Conservation (phyloP, 371 early-diverging fungal species). For the Mucor velutinosus region DNA sequence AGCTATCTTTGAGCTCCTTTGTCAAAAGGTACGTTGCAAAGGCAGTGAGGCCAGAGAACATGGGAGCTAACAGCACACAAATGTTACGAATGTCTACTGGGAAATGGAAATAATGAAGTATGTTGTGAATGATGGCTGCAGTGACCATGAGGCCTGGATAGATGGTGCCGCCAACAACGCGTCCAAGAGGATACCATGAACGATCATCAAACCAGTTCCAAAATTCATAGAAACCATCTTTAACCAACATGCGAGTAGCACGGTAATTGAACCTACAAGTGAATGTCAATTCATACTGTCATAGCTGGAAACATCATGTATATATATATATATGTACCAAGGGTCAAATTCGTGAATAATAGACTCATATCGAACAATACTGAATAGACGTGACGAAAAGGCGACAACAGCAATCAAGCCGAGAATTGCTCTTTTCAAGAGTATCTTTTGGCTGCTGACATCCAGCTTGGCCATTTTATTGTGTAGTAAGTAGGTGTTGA, state of each 20-base stretch:
- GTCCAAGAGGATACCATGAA: conserved; percentile 98
- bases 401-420: conserved; percentile 87
- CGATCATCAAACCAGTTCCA: conserved; percentile 99
- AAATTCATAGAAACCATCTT: conserved; percentile 96
- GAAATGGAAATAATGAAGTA: conserved; percentile 86
- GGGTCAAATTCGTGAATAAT: conserved; percentile 99
- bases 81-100: conserved; percentile 97
- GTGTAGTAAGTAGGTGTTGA: background rate
- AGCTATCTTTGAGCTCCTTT: conserved; percentile 84
- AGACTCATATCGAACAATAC: conserved; percentile 93
- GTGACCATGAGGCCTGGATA: conserved; percentile 99
- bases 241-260: conserved; percentile 94
- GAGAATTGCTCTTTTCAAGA: conserved; percentile 76
- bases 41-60: conserved; percentile 95
- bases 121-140: conserved; percentile 92
- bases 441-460: conserved; percentile 57
- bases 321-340: conserved; percentile 62
- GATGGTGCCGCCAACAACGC: conserved; percentile 97
- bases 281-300: background rate
- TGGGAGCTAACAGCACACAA: conserved; percentile 95
- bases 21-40: conserved; percentile 93
- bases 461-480: conserved; percentile 48
- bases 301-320: background rate
- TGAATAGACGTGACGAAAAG: conserved; percentile 93
- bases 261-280: conserved; percentile 94